Evolutionary conservation across 352 stramenopile genomes (phyloP).

Genomic region (Aphanomyces euteiches): DNA sequence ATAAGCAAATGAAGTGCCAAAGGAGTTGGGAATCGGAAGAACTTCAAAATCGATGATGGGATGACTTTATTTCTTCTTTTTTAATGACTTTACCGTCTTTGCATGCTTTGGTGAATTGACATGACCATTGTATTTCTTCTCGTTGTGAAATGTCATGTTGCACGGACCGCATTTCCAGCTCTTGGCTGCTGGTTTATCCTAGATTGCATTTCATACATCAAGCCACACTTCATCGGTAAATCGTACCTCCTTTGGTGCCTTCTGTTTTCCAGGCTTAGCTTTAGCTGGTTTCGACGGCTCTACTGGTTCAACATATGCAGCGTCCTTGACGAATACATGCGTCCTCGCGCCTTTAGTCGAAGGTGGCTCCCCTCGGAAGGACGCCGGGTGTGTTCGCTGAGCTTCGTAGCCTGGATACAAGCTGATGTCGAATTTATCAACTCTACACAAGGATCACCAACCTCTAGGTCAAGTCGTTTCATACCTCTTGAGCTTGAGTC

Average conservation of each 20-base stretch:
- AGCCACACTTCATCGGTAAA: not conserved
- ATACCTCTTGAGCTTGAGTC: slow-evolving; percentile 65
- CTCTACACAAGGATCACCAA: slow-evolving; percentile 34
- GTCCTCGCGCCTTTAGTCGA: slow-evolving; percentile 63
- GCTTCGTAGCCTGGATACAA: slow-evolving; percentile 74
- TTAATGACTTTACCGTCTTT: slow-evolving; percentile 60
- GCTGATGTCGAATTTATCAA: slow-evolving; percentile 57
- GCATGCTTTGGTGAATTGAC: slow-evolving; percentile 84
- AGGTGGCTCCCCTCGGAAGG: slow-evolving; percentile 66
- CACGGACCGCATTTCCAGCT: slow-evolving; percentile 57
- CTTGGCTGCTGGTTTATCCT: slow-evolving; percentile 21
- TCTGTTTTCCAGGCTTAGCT: slow-evolving; percentile 33
- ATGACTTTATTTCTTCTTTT: slow-evolving; percentile 36
- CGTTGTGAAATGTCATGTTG: slow-evolving; percentile 48
- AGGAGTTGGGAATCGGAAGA: not conserved
- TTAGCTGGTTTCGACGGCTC: slow-evolving; percentile 33
- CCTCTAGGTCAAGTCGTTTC: not conserved
- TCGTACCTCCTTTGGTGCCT: slow-evolving; percentile 9
- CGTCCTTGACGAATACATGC: slow-evolving; percentile 60
- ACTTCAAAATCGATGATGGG: not conserved
- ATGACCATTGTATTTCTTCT: slow-evolving; percentile 83
- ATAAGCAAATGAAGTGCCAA: not conserved
- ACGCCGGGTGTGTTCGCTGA: slow-evolving; percentile 68
- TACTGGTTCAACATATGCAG: slow-evolving; percentile 27
- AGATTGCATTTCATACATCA: too few species aligned